These are phyloP conservation scores for Cytospora paraplurivora DNA, from an alignment of 2,329 filamentous ascomycete genomes.

Conservation along the genomic window DNA sequence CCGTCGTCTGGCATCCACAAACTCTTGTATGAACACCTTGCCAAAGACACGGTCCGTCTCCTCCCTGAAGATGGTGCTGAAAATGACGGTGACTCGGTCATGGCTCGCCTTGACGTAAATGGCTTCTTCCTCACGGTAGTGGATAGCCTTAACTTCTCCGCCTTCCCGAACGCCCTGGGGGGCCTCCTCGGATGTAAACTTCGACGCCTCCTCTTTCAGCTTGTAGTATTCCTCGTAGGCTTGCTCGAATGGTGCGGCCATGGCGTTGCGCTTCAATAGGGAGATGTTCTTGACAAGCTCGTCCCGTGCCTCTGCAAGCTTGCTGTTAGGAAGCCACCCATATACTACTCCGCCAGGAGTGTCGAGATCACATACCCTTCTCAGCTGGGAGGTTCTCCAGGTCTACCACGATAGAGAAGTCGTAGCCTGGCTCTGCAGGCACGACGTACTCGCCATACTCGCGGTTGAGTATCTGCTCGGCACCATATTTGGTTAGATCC, in stretches of 20 bases:
- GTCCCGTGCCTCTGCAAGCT: constrained; percentile 70
- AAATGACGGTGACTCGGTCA: constrained; percentile 97
- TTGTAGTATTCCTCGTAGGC: constrained; percentile 92
- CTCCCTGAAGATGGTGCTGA: constrained; percentile 96
- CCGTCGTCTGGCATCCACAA: constrained; percentile 91
- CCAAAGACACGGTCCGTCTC: constrained; percentile 97
- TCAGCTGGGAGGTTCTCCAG: constrained; percentile 82
- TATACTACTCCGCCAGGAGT: neutral
- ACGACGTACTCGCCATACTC: constrained; percentile 95
- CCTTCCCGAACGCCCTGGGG: constrained; percentile 89
- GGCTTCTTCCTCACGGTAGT: constrained; percentile 97
- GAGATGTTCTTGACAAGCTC: constrained; percentile 86
- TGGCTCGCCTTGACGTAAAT: constrained; percentile 98
- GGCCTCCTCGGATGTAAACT: constrained; percentile 91
- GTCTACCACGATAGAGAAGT: constrained; percentile 92
- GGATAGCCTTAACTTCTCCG: constrained; percentile 90
- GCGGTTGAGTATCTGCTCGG: constrained; percentile 84
- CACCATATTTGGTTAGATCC: constrained; percentile 91
- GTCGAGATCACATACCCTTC: constrained; percentile 57
- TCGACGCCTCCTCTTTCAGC: constrained; percentile 83
- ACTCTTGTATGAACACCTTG: constrained; percentile 98
- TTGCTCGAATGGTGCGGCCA: constrained; percentile 97
- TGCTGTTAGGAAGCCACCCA: constrained; percentile 7
- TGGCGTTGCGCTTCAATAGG: constrained; percentile 94
- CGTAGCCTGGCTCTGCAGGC: constrained; percentile 83